A percentile compares a stretch with the other conserved stretches of the same genome.
Conservation (phyloP, 805 yeast genomes). For the Hagleromyces aurorensis region DNA sequence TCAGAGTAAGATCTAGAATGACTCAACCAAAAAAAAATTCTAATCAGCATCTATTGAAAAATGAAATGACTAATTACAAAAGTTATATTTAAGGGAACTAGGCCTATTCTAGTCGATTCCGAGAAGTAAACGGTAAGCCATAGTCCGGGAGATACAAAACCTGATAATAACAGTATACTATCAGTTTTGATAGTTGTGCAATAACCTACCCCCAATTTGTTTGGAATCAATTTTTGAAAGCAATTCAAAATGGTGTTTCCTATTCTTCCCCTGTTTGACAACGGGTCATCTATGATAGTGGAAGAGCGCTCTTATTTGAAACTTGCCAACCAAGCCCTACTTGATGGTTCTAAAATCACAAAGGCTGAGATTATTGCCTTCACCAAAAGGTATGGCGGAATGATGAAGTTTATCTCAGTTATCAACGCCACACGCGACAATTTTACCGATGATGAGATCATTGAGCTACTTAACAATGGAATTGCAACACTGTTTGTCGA, state of each 20-base stretch:
- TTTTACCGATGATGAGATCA: conserved; percentile 36
- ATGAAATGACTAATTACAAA: too few species aligned
- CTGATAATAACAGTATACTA: neutral
- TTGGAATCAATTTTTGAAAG: too few species aligned
- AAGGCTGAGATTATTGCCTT: conserved; percentile 13
- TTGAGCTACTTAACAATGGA: conserved; percentile 56
- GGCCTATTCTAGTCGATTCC: too few species aligned
- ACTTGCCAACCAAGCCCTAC: conserved; percentile 24
- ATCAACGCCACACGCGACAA: conserved; percentile 15
- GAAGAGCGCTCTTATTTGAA: conserved; percentile 17
- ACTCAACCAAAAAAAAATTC: too few species aligned
- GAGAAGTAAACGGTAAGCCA: neutral
- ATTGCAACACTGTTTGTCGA: conserved; percentile 39
- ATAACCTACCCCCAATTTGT: conserved; percentile 1
- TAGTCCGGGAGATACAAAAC: neutral
- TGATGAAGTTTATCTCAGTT: conserved; percentile 23
- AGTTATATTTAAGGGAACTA: too few species aligned
- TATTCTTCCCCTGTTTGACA: conserved; percentile 30
- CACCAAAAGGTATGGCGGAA: conserved; percentile 9
- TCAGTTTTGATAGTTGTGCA: conserved; percentile 2
- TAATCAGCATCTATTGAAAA: too few species aligned
- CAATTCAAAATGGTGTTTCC: conserved; percentile 34
- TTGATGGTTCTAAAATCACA: conserved; percentile 17
- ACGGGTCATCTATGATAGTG: conserved; percentile 8
- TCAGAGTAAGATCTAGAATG: too few species aligned